Evolutionary conservation across 2,329 filamentous ascomycete genomes (phyloP), one percentile per base, ranked within the genome.

Genomic region (Falciphora oryzae): DNA sequence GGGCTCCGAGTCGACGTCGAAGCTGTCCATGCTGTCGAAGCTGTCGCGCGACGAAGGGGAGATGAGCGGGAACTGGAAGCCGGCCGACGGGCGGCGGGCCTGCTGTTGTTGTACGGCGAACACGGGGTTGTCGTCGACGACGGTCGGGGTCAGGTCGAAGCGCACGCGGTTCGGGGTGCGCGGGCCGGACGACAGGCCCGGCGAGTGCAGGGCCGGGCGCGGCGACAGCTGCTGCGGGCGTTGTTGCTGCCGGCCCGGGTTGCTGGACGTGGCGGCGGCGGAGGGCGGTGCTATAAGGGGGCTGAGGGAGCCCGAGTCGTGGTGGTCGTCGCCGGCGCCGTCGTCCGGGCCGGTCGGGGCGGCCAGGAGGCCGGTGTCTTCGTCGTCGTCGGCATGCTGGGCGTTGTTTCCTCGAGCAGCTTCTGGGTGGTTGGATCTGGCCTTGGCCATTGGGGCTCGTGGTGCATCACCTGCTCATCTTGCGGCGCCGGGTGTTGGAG

Each of bases 101-200:
- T 53, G 58, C 22, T 58, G 57, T 6, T 28, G 57, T 11, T 28
- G 29, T 13, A 28, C 11, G 11, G 38, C 27, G 13, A 35, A 60
- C 4, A n/a, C 59, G 53, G n/a, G 53, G 63, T 56, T 14, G 65
- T 56, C 63, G 65, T 14, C 74, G 28, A 63, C 53, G 32, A 82
- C 76, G 68, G 79, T 79, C 28, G 81, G 81, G 25, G 75, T 78
- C 63, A 86, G 77, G 70, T 89, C 88, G 76, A 95, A 95, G 69
- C 89, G 88, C 59, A 95, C 91, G 31, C 90, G 84, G 73, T 91
- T 89, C 11, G 85, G 82, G 1, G 89, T 92, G 64, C 89, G 76
- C 25, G 89, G 84, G 61, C 18, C 61, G 8, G 38, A 29, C 14
- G 44, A 16, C 16, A 53, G 25, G 61, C 53, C 56, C 6, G 61